Base-by-base conservation (phyloP, 225 moss, liverwort and hornwort genomes). In the Bryoerythrophyllum caledonicum region DNA sequence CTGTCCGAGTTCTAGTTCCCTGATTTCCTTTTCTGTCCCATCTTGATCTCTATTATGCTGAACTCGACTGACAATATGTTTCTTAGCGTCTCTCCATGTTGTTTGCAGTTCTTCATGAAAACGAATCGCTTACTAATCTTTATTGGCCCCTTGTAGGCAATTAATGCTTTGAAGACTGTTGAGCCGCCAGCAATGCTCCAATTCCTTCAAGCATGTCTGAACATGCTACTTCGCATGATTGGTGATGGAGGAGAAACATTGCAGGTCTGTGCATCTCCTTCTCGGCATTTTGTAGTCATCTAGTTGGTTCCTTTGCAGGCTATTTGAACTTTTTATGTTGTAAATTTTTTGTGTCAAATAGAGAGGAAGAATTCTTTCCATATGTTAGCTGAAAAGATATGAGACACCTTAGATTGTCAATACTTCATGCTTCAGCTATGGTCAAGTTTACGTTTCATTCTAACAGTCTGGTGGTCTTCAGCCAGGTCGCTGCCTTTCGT, bases 221-320 rank as follows among this genome's bases (percentile, higher is more conserved):
- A 94, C 65, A 96, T 96, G 96, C 94, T 96, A 21, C 90, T 94
- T 53, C 88, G 92, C 77, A 91, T 96, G 92, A 94, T 96, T 72
- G 92, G 94, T 53, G 96, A 96, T 83, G 96, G 96, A 77, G 91
- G 92, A 46, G 96, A 96, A 83, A 96, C 94, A 15, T 75, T 96
- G 53, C 96, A 94, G 96, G 96, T 94, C 51, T 78, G 66, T 65
- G 55, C 38, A 71, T 59, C 43, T 27, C 59, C 60, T 65, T 70
- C 11, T 11, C 11, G 14, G 19, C 13, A 68, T 58, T 23, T 44
- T 55, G 24, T 37, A 32, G 44, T 64, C 20, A 0, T 79, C 57
- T 19, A 70, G 43, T 70, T 60, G 59, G 5, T 60, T 70, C 30
- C 43, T 60, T 48, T 58, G 30, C 64, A 14, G 19, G 64, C 21